Base-by-base conservation (phyloP, 2,329 filamentous ascomycete species). In the Cladosporium sp. region DNA sequence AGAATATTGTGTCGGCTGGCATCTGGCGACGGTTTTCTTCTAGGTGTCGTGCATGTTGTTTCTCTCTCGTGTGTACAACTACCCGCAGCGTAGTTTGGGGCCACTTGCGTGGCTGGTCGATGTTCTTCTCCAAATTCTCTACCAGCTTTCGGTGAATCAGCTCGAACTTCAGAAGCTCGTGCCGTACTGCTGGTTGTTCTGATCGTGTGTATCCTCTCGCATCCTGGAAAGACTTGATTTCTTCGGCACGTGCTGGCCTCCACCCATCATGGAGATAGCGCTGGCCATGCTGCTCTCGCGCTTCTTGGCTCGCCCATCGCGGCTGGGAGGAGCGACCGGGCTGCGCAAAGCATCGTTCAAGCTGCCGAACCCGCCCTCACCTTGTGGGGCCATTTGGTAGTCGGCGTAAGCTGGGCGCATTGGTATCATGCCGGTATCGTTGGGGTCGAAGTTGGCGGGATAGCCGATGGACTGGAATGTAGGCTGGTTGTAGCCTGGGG, bases 401-500 rank as follows among this genome's bases (percentile, higher is more conserved):
- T 65, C 66, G n/a, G 66, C 67, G 56, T 75, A 74, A 13, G 69
- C 69, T 10, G 74, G 74, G 18, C 75, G 72, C 63, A 76, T 69
- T 2, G 73, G 74, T 4, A 72, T 73, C 67, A 75, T 73, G 57
- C 75, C 75, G 10, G 71, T 75, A 53, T 74, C 71, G n/a, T 68
- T 70, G 34, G 36, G 66, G 63, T 57, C 71, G 69, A 48, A 58
- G n/a, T 64, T 63, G 16, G 54, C 32, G 16, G 36, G 56, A 51
- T 62, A 56, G 59, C 53, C 64, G 25, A 63, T 28, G 48, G 68
- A 65, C 36, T 65, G 63, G 66, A 76, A 76, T 32, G 80, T 80
- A 11, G 82, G 83, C 69, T 88, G 86, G 65, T 85, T 84, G 72
- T 88, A 88, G 2, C 83, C 83, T 34, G 87, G 87, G 0, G 87